Evolutionary conservation across 495 filamentous ascomycete species (phyloP).

Genomic region (Mytilinidion resinicola): DNA sequence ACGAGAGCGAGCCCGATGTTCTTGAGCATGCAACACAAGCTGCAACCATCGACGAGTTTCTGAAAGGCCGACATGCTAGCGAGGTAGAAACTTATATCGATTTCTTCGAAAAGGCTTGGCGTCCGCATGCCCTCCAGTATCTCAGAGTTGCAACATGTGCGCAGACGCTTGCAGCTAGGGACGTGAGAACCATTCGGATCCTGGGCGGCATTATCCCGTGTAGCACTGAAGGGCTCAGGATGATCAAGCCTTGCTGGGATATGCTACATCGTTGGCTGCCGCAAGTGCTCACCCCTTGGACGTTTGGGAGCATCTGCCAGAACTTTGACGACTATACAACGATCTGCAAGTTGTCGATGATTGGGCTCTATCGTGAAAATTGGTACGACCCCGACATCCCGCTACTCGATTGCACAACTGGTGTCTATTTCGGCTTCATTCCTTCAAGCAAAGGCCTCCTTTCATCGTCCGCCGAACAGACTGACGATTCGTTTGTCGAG

Average conservation of each 20-base stretch:
- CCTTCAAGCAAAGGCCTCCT: background rate
- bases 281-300: slow-evolving; percentile 5
- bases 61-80: slow-evolving; percentile 8
- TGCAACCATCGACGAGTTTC: slow-evolving; percentile 5
- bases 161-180: slow-evolving; percentile 7
- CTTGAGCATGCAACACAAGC: slow-evolving; percentile 13
- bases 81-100: slow-evolving; percentile 13
- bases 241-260: slow-evolving; percentile 18
- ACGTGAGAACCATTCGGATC: slow-evolving; percentile 5
- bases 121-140: slow-evolving; percentile 14
- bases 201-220: slow-evolving; percentile 13
- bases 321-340: slow-evolving; percentile 16
- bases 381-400: slow-evolving; percentile 8
- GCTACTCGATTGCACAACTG: slow-evolving; percentile 7
- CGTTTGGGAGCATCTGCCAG: slow-evolving; percentile 9
- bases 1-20: slow-evolving; percentile 19
- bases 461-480: background rate
- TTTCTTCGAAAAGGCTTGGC: slow-evolving; percentile 22
- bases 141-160: slow-evolving; percentile 13
- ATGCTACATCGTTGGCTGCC: slow-evolving; percentile 16
- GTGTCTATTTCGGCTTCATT: slow-evolving; percentile 17
- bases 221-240: slow-evolving; percentile 9
- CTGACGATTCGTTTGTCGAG: background rate
- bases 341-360: slow-evolving; percentile 16
- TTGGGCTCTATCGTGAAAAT: slow-evolving; percentile 11